These are phyloP conservation scores for Purpureocillium lavendulum DNA, from an alignment of 2,329 filamentous ascomycete species.

Conservation along the genomic window DNA sequence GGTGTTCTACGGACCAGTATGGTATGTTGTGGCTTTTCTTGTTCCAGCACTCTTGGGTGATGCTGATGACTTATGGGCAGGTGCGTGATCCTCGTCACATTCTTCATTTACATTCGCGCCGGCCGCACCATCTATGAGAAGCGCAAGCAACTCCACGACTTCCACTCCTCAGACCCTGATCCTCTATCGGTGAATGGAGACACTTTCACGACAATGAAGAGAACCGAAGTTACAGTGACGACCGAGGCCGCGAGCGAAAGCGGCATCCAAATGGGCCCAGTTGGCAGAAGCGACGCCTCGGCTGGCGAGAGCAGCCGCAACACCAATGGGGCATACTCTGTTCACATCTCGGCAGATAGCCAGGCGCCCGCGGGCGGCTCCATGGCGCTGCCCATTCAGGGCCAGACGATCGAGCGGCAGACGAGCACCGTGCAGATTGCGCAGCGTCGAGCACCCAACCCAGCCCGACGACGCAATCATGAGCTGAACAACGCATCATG, in stretches of 20 bases:
- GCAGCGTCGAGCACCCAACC: constrained; percentile 15
- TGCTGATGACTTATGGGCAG: constrained; percentile 22
- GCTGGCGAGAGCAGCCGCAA: constrained; percentile 7
- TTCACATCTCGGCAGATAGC: constrained; percentile 36
- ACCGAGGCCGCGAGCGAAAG: constrained; percentile 29
- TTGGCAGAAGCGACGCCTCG: constrained; percentile 11
- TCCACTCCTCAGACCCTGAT: constrained; percentile 39
- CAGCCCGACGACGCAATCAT: constrained; percentile 28
- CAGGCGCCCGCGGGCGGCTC: constrained; percentile 11
- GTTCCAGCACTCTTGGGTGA: background rate
- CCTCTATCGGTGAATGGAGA: constrained; percentile 30
- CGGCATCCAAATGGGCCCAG: constrained; percentile 15
- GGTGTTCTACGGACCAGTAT: constrained; percentile 66
- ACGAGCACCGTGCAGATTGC: constrained; percentile 7
- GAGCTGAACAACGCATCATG: constrained; percentile 56
- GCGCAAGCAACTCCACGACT: constrained; percentile 50
- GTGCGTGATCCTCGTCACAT: constrained; percentile 52
- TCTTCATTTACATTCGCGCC: constrained; percentile 58
- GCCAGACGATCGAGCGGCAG: constrained; percentile 9
- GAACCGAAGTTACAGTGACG: constrained; percentile 57
- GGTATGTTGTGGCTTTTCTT: constrained; percentile 34
- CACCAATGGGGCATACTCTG: constrained; percentile 33
- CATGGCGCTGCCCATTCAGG: constrained; percentile 17
- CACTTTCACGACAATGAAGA: constrained; percentile 40
- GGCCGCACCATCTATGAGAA: constrained; percentile 61